Conservation (phyloP, 2,329 filamentous ascomycete genomes). For the Pezicula rhizophila region DNA sequence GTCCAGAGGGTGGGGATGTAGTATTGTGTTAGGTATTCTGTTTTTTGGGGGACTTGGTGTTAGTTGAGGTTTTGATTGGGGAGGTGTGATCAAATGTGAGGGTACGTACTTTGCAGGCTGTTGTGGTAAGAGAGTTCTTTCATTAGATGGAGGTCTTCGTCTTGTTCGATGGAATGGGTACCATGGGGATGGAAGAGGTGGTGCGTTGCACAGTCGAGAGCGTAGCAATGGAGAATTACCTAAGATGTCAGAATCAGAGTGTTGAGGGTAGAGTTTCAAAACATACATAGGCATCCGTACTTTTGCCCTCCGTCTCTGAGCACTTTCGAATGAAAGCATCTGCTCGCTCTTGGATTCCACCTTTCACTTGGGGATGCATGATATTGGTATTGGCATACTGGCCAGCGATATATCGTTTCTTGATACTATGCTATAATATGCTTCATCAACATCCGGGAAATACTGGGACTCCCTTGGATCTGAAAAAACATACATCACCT, state of each 20-base stretch:
- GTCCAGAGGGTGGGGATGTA: conserved; percentile 98
- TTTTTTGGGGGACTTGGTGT: conserved; percentile 35
- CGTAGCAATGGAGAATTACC: conserved; percentile 55
- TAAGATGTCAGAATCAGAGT: not conserved
- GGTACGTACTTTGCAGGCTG: conserved; percentile 56
- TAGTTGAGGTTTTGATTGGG: not conserved
- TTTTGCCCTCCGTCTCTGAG: conserved; percentile 34
- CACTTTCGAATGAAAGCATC: conserved; percentile 49
- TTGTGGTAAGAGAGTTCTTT: conserved; percentile 62
- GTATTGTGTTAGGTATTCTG: conserved; percentile 29
- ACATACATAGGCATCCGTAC: conserved; percentile 55
- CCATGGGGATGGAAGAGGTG: conserved; percentile 65
- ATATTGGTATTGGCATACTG: conserved; percentile 65
- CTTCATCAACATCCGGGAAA: not conserved
- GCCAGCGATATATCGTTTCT: conserved; percentile 58
- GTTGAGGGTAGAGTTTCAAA: not conserved
- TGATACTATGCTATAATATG: conserved; percentile 48
- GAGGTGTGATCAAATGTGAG: not conserved
- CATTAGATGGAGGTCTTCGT: conserved; percentile 59
- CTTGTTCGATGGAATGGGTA: conserved; percentile 49
- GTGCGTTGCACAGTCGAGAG: conserved; percentile 63
- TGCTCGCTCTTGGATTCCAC: conserved; percentile 52
- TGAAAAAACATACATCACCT: conserved; percentile 14
- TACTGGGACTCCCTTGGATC: not conserved
- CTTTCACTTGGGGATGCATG: conserved; percentile 47